Evolutionary conservation across 1,139 yeast genomes (phyloP), one percentile per base, ranked within the genome.

Genomic region (Scheffersomyces quercinus): DNA sequence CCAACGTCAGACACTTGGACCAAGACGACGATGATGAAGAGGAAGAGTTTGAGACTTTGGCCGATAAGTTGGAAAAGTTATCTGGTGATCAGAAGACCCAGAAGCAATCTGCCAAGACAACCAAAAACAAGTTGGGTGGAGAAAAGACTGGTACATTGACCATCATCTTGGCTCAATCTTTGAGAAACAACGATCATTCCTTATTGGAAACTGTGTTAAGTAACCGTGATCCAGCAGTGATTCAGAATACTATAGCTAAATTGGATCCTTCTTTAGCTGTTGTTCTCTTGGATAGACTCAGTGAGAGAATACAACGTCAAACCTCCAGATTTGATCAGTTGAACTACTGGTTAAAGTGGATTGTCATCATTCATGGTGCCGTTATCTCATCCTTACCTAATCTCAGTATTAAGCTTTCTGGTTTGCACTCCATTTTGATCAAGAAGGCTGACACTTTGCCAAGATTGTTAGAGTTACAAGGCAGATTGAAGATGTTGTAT

Each of bases 281-380:
- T 10, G 64, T 79, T 8, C 72, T 93, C 36, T 71, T 95, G 50
- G 96, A 91, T 59, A 77, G 91, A 56, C 70, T 93, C 32, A 90
- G 97, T 1, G 97, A 90, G 60, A 80, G 88, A 61, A 81, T 89
- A 47, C 85, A 91, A 9, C 79, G 95, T 55, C 79, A 75, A 55
- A 60, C 74, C 11, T 61, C 67, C 13, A 79, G 89, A 53, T 90
- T 90, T 50, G 88, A 85, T 33, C 85, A 83, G 48, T 73, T 93
- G 50, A 85, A 86, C 51, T 76, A 82, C 39, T 93, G 99, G 99
- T 83, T 91, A 52, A 88, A 91, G 62, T 91, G 97, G 95, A 84
- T 90, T 40, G 73, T 95, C 57, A 84, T 93, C 38, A 82, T 87
- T 33, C 99, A 95, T 62, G 99, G 99, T 34, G 93, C 95, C 2